A percentile compares a stretch with the other conserved stretches of the same genome.
phyloP scores from a whole-genome alignment of 2,329 filamentous ascomycete genomes.

The Lanzia echinophila region DNA sequence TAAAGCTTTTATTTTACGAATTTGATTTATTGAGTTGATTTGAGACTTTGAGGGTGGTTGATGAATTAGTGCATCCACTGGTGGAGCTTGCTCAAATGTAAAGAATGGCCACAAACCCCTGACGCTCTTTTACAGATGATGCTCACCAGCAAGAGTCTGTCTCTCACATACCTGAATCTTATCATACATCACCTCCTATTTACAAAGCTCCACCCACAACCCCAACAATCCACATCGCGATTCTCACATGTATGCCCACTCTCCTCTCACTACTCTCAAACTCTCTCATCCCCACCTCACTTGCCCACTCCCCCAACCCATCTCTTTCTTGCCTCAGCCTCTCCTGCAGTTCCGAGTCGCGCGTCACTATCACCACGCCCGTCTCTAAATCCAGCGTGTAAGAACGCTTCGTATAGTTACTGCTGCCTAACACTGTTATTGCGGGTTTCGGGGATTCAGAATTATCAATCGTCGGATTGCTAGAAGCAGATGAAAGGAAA shows the following conservation, averaged over 20 bases:
- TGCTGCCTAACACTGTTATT: constrained; percentile 66
- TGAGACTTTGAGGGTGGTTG: too few species aligned
- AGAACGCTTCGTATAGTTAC: constrained; percentile 91
- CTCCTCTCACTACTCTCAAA: constrained; percentile 75
- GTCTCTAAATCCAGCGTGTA: constrained; percentile 90
- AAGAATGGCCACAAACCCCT: too few species aligned
- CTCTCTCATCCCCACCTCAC: constrained; percentile 64
- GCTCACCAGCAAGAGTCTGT: too few species aligned
- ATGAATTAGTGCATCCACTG: too few species aligned
- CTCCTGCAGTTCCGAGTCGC: constrained; percentile 62
- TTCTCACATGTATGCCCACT: constrained; percentile 74
- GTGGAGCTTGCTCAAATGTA: too few species aligned
- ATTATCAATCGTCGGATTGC: background rate
- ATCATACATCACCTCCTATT: constrained; percentile 6
- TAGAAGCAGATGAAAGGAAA: constrained; percentile 32
- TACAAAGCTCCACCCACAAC: constrained; percentile 82
- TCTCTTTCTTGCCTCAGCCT: constrained; percentile 72
- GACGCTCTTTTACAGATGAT: too few species aligned
- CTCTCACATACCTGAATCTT: background rate
- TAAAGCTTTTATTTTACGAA: too few species aligned
- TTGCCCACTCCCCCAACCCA: constrained; percentile 72
- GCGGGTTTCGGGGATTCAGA: background rate
- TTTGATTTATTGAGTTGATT: too few species aligned
- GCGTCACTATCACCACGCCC: constrained; percentile 79
- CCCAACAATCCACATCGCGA: constrained; percentile 92